Base-by-base conservation (phyloP, 2,329 filamentous ascomycete genomes). In the Xylaria sp. region DNA sequence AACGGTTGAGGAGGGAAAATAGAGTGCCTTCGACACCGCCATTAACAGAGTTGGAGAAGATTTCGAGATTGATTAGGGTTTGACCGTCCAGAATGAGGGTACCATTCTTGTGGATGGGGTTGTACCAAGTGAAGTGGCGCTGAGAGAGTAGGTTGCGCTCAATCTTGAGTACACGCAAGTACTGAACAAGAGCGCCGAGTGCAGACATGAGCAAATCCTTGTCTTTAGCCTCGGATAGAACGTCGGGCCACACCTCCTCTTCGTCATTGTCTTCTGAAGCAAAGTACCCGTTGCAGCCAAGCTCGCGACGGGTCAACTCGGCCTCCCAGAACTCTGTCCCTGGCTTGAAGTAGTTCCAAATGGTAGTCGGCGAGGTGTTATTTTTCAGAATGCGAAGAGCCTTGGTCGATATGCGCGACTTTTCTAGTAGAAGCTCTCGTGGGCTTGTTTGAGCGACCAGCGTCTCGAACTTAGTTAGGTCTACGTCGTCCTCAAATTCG, bases 391-490 rank as follows among this genome's bases (percentile, higher is more conserved):
- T 97, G 2, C 96, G 92, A 67, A 97, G 81, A 0, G 93, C 93
- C 78, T 96, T 97, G n/a, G 91, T 90, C 0, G 94, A 98, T 36
- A 98, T 85, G 33, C 86, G 90, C 0, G 91, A 92, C 80, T 97
- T 98, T 79, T 99, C 96, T 0, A 99, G 83, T 0, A 99, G 83
- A 54, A 99, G 83, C 80, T 99, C 96, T 59, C 93, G 91, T 0
- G 96, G 96, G 23, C 92, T 89, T 18, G 91, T 97, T 79, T 99
- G 96, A 18, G 96, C 96, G 46, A 99, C 90, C 71, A 99, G 92
- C 0, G 96, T 99, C 83, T 99, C 96, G 74, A 99, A 98, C 78
- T 94, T 97, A 67, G 96, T 99, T 81, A 98, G 87, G 75, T 98
- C 94, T 3, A 90, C 88, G 79, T 99, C 96, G 75, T 99, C 96